phyloP scores from a whole-genome alignment of 2,329 filamentous ascomycete genomes.

The Talaromyces amestolkiae region DNA sequence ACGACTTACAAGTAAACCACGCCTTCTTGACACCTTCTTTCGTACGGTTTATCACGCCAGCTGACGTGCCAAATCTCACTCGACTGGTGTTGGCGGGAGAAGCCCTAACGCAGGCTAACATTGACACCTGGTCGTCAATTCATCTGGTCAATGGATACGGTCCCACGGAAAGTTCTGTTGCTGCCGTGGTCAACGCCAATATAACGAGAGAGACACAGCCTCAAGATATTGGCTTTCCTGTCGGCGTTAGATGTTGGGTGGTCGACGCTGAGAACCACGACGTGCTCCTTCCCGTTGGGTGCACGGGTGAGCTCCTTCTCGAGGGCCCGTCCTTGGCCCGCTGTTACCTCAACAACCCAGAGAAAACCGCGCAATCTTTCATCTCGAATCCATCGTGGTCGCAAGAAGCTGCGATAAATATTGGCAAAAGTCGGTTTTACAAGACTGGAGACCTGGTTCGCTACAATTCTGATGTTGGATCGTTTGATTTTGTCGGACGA shows the following conservation, averaged over 20 bases:
- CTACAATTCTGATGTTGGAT: slow-evolving; percentile 39
- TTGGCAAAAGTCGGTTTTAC: slow-evolving; percentile 37
- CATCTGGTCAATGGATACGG: slow-evolving; percentile 18
- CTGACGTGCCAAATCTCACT: slow-evolving; percentile 32
- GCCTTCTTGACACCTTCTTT: slow-evolving; percentile 61
- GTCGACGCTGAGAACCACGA: slow-evolving; percentile 45
- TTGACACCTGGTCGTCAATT: slow-evolving; percentile 17
- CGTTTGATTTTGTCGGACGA: slow-evolving; percentile 31
- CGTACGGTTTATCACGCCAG: slow-evolving; percentile 46
- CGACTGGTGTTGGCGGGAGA: slow-evolving; percentile 45
- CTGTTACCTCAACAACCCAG: slow-evolving; percentile 46
- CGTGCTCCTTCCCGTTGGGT: slow-evolving; percentile 45
- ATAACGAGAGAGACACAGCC: slow-evolving; percentile 26
- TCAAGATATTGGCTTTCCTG: slow-evolving; percentile 36
- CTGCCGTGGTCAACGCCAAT: slow-evolving; percentile 22
- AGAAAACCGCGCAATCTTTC: slow-evolving; percentile 37
- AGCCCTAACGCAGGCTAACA: slow-evolving; percentile 40
- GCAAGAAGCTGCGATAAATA: slow-evolving; percentile 25
- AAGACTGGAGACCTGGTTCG: slow-evolving; percentile 34
- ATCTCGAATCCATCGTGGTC: slow-evolving; percentile 41
- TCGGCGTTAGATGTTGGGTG: slow-evolving; percentile 48
- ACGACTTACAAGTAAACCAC: slow-evolving; percentile 52
- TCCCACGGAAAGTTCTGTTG: slow-evolving; percentile 17
- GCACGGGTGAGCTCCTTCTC: slow-evolving; percentile 40
- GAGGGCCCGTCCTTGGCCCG: slow-evolving; percentile 43